Percentiles rank a stretch among this genome's conserved stretches.
Evolutionary conservation across 2,329 filamentous ascomycete species (phyloP).

Genomic region (Cytospora mali): DNA sequence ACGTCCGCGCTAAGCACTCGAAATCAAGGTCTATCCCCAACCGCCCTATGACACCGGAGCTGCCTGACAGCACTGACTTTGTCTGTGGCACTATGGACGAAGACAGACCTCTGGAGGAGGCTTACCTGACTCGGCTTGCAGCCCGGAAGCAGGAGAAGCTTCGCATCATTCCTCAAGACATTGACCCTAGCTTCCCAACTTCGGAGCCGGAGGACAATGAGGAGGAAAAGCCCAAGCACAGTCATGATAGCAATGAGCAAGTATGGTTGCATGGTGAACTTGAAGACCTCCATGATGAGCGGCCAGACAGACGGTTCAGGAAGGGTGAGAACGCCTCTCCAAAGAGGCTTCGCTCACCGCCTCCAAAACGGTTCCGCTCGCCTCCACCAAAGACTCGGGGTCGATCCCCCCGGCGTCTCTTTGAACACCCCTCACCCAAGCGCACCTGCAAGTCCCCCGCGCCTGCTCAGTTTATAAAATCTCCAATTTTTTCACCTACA

Average conservation of each 20-base stretch:
- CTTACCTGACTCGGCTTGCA: conserved; percentile 83
- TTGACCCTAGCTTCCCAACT: conserved; percentile 95
- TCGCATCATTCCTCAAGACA: conserved; percentile 86
- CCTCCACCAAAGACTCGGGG: conserved; percentile 55
- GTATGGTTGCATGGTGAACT: conserved; percentile 73
- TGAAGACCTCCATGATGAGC: conserved; percentile 65
- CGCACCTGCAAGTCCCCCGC: conserved; percentile 73
- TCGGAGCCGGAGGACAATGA: conserved; percentile 89
- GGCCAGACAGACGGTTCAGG: conserved; percentile 51
- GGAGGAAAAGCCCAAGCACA: conserved; percentile 66
- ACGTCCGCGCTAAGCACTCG: conserved; percentile 22
- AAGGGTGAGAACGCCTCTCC: conserved; percentile 59
- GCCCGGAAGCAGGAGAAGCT: conserved; percentile 81
- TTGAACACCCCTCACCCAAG: conserved; percentile 70
- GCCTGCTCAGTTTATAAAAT: conserved; percentile 55
- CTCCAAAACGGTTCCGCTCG: conserved; percentile 51
- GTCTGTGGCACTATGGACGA: conserved; percentile 98
- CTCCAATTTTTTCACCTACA: conserved; percentile 51
- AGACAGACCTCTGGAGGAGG: conserved; percentile 90
- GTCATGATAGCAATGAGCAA: conserved; percentile 66
- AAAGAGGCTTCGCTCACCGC: conserved; percentile 61
- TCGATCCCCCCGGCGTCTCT: conserved; percentile 61
- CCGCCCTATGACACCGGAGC: conserved; percentile 72
- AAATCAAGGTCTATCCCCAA: conserved; percentile 52
- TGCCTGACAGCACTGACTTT: conserved; percentile 97